Evolutionary conservation across 805 yeast species (phyloP), one percentile per base, ranked within the genome.

Genomic region (Lachancea dasiensis): DNA sequence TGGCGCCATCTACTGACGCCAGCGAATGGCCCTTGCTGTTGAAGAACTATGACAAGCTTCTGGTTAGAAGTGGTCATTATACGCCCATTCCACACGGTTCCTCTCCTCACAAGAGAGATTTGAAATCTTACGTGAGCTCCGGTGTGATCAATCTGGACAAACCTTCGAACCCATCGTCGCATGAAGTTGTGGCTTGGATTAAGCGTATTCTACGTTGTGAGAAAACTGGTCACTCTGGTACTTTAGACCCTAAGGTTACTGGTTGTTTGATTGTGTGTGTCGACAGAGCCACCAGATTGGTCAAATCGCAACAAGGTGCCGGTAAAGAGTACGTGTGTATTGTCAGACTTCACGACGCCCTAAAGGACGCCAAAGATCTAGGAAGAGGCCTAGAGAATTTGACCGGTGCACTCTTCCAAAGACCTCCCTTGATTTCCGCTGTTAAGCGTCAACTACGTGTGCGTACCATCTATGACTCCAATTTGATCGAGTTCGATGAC

Each of bases 301-400:
- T 92, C 51, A 92, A 92, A 68, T 86, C 96, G 39, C 98, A 92
- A 71, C 98, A 92, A 68, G 97, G 97, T 70, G 98, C 98, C 32
- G 98, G 98, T 75, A 92, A 92, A 66, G 98, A 92, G 79, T 92
- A 92, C 69, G 98, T 92, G 39, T 92, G 97, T 73, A 86, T 92
- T 51, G 92, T 86, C 42, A 80, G 97, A 72, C 73, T 92, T 56
- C 98, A 92, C 65, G 97, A 90, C 49, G 87, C 87, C 46, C 72
- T 92, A 50, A 79, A 84, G 51, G 95, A 87, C 52, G 92, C 84
- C 58, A 86, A 86, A 63, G 95, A 82, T 47, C 73, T 92, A 67
- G 86, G 80, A 38, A 81, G 94, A 58, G 71, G 85, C 19, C 73
- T 92, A 51, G 98, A 92, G 69, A 86, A 87, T 64, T 75, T 92